A percentile compares a stretch with the other conserved stretches of the same genome.
Evolutionary conservation across 352 stramenopile species (phyloP).

Genomic region (Saprolegnia diclina): DNA sequence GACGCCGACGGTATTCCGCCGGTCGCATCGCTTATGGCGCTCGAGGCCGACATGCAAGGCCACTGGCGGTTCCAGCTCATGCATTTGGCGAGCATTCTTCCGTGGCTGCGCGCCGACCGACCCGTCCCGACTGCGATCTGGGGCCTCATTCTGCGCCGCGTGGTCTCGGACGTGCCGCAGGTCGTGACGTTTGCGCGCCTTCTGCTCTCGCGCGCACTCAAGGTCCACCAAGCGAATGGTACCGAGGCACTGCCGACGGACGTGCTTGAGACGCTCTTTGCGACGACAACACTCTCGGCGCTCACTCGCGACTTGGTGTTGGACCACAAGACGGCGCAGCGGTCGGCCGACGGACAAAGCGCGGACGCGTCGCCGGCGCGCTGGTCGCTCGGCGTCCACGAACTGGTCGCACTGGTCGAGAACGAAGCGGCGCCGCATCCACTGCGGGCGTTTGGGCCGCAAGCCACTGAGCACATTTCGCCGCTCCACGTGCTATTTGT

Average conservation of each 20-base stretch:
- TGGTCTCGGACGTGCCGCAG: conserved; percentile 56
- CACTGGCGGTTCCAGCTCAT: conserved; percentile 79
- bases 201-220: conserved; percentile 49
- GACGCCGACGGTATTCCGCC: conserved; percentile 15
- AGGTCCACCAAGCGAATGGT: conserved; percentile 30
- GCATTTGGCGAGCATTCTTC: conserved; percentile 62
- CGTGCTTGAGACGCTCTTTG: conserved; percentile 37
- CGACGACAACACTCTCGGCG: conserved; percentile 36
- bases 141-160: conserved; percentile 45
- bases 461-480: conserved; percentile 6
- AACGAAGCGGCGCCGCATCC: not conserved
- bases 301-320: conserved; percentile 34
- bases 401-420: conserved; percentile 34
- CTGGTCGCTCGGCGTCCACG: conserved; percentile 70
- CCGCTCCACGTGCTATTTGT: conserved; percentile 17
- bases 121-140: conserved; percentile 43
- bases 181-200: conserved; percentile 52
- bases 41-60: conserved; percentile 37
- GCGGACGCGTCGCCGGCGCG: conserved; percentile 56
- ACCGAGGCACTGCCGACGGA: conserved; percentile 15
- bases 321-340: conserved; percentile 57
- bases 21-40: conserved; percentile 35
- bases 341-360: conserved; percentile 64
- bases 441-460: conserved; percentile 19
- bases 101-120: conserved; percentile 44